Base-by-base conservation (phyloP, 768 basidiomycete species). In the Galerina sulciceps region DNA sequence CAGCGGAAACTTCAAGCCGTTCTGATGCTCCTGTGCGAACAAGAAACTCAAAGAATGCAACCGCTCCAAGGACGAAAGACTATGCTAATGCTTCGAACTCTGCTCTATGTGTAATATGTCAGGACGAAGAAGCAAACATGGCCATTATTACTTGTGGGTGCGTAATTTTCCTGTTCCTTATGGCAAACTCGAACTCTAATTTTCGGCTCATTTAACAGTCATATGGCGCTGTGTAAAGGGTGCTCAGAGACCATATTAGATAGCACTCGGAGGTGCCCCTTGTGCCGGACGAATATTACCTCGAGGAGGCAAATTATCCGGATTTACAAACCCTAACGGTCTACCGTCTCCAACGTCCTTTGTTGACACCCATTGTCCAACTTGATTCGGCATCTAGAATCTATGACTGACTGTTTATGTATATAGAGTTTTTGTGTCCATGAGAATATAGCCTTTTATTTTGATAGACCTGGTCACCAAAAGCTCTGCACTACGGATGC, bases 111-210 rank as follows among this genome's bases (percentile, higher is more conserved):
- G 92, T 96, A 0, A 83, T 97, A 10, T 97, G 95, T 67, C 94
- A 96, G 68, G 95, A 97, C 59, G 91, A 94, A 59, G 94, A 96
- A 62, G 94, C 95, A 0, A 94, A 90, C 63, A 91, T 97, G 57
- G 95, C 94, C 2, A 87, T 94, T 55, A 90, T 96, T 10, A 94
- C 96, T 72, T 97, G 95, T 83, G 95, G 95, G 89, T 93, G 70
- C 44, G 89, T 83, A 10, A 17, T 49, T 40, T 23, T 60, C 31
- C 36, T 40, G 4, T 4, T 40, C n/a, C n/a, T 51, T 17, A 4
- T 18, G 6, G 11, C 9, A n/a, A 15, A n/a, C 10, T 4, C 3
- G n/a, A n/a, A 10, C 36, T 4, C 36, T 4, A 49, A 18, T 4
- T 23, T 23, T 17, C 4, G 14, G 3, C 23, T 20, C 35, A 20